A percentile compares a stretch with the other conserved stretches of the same genome.
Conservation (phyloP, 805 yeast species). For the Lachancea sp. region DNA sequence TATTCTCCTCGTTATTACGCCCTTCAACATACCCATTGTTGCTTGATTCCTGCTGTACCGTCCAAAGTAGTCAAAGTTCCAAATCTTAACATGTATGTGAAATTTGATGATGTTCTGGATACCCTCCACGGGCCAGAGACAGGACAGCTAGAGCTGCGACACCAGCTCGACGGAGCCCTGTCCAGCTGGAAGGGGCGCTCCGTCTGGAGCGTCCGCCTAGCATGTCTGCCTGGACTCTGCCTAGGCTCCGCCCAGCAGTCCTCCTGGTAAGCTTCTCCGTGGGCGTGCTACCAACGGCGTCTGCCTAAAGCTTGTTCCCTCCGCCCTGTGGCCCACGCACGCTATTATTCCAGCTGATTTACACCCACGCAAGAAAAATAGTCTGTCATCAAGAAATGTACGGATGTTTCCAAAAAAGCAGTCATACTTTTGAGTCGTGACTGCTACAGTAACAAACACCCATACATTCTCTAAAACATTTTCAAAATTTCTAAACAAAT, state of each 20-base stretch:
- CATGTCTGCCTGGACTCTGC: conserved; percentile 2
- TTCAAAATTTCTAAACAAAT: too few species aligned
- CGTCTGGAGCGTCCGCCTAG: not conserved
- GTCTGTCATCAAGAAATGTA: not conserved
- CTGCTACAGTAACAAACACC: not conserved
- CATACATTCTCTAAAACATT: not conserved
- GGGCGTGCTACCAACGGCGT: too few species aligned
- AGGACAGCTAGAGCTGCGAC: not conserved
- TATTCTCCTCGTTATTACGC: not conserved
- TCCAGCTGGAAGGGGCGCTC: not conserved
- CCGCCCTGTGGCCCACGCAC: too few species aligned
- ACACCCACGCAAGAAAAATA: not conserved
- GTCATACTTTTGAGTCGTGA: not conserved
- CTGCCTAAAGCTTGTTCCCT: too few species aligned
- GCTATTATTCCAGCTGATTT: too few species aligned
- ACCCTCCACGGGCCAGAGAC: not conserved
- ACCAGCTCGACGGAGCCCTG: not conserved
- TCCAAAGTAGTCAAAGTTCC: conserved; percentile 3
- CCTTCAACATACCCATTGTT: conserved; percentile 39
- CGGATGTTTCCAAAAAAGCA: not conserved
- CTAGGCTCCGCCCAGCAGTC: not conserved
- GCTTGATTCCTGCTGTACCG: conserved; percentile 31
- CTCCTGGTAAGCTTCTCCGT: too few species aligned
- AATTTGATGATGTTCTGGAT: not conserved
- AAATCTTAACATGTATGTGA: not conserved